Conservation (phyloP, 2,329 filamentous ascomycete species). For the Penicillium sp. region DNA sequence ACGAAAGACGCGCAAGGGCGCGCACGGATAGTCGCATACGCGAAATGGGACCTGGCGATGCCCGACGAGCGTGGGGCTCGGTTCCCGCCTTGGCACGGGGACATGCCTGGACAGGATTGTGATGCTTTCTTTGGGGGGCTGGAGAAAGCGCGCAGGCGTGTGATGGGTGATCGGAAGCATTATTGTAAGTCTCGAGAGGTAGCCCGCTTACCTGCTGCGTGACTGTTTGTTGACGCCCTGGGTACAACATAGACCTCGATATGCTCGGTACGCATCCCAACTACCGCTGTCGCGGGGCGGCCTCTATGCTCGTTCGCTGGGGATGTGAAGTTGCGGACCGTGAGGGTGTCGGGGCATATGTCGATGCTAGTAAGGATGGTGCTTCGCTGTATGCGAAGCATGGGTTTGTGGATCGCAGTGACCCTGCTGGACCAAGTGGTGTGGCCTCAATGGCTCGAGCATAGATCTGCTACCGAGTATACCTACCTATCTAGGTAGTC, state of each 20-base stretch:
- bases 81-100: constrained; percentile 29
- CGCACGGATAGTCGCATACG: constrained; percentile 25
- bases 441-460: constrained; percentile 12
- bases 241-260: constrained; percentile 32
- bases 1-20: constrained; percentile 6
- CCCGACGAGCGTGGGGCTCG: constrained; percentile 25
- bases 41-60: constrained; percentile 30
- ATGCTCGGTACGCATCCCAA: constrained; percentile 43
- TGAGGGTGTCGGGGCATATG: constrained; percentile 34
- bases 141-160: constrained; percentile 19
- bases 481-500: too few relatives aligned
- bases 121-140: constrained; percentile 19
- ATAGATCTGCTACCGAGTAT: not conserved
- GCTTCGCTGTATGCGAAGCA: constrained; percentile 39
- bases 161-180: constrained; percentile 26
- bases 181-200: constrained; percentile 24
- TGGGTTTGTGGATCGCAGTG: constrained; percentile 38
- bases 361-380: constrained; percentile 39
- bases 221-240: not conserved
- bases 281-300: constrained; percentile 43
- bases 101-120: constrained; percentile 16
- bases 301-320: constrained; percentile 39
- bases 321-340: constrained; percentile 38
- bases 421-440: not conserved
- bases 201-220: not conserved